A percentile compares a stretch with the other conserved stretches of the same genome.
phyloP scores from a whole-genome alignment of 1,284 basidiomycete species.

The Trametes pubescens region DNA sequence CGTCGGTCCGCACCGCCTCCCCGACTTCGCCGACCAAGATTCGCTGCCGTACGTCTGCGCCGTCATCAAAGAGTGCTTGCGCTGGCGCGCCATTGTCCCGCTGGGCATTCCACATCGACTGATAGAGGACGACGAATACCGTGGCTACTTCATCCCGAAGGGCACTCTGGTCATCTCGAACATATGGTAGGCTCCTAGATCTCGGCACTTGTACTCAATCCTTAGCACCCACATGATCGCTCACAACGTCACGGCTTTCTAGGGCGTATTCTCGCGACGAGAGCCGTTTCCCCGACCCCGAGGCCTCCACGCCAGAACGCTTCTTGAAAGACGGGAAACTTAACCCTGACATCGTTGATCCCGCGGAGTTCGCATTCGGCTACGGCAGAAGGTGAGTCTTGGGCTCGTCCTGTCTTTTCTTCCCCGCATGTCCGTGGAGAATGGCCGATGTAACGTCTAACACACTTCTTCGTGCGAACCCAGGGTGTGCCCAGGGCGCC shows the following conservation, averaged over 20 bases:
- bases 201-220: no score
- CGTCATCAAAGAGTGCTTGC: conserved; percentile 43
- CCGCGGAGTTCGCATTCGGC: conserved; percentile 11
- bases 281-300: conserved; percentile 5
- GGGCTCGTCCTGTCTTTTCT: background rate
- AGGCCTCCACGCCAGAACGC: conserved; percentile 13
- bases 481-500: conserved; percentile 20
- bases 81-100: conserved; percentile 37
- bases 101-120: conserved; percentile 21
- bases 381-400: conserved; percentile 13
- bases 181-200: conserved; percentile 9
- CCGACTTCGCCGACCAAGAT: conserved; percentile 39
- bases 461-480: background rate
- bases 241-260: no score
- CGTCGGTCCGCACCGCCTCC: conserved; percentile 39
- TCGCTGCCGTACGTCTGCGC: conserved; percentile 42
- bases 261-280: conserved; percentile 16
- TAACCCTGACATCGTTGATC: conserved; percentile 7
- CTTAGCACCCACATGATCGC: background rate
- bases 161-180: conserved; percentile 16
- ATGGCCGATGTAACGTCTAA: background rate
- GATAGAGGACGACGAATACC: conserved; percentile 22
- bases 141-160: conserved; percentile 19
- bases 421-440: background rate
- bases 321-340: conserved; percentile 17